Evolutionary conservation across 441 rosid species (phyloP).

Genomic region (Populus hybrid): DNA sequence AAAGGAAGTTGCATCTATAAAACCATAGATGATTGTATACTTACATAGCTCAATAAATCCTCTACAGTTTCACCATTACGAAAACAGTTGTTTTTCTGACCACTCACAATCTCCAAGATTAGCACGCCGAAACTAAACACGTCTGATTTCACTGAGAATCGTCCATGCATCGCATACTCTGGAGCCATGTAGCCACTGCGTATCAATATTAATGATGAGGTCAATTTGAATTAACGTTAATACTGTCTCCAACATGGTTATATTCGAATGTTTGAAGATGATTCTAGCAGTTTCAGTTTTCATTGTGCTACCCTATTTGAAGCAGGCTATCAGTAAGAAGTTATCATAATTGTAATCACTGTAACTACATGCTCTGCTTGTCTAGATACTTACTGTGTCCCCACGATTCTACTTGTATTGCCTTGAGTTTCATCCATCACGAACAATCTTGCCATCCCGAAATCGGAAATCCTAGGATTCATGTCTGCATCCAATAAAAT

Average conservation of each 20-base stretch:
- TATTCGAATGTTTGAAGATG: background rate
- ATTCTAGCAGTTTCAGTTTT: background rate
- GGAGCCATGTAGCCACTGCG: conserved; percentile 27
- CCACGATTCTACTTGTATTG: conserved; percentile 16
- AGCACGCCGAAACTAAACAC: conserved; percentile 29
- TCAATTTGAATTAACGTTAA: too few relatives aligned
- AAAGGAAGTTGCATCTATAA: background rate
- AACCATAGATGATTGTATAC: background rate
- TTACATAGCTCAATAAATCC: conserved; percentile 15
- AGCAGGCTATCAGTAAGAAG: background rate
- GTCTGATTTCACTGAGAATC: conserved; percentile 23
- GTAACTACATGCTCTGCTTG: background rate
- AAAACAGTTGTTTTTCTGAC: conserved; percentile 14
- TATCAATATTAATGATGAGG: background rate
- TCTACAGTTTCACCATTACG: background rate
- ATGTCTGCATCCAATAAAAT: conserved; percentile 8
- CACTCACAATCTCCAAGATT: conserved; percentile 23
- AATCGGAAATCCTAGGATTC: conserved; percentile 23
- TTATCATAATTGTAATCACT: background rate
- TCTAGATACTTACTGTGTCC: conserved; percentile 22
- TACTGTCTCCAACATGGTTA: background rate
- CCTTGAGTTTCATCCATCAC: conserved; percentile 20
- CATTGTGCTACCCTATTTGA: background rate
- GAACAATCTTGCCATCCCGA: conserved; percentile 27
- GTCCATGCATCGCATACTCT: conserved; percentile 13